A percentile compares a stretch with the other conserved stretches of the same genome.
These are phyloP conservation scores for Takashimella tepidaria DNA, from an alignment of 1,284 basidiomycete genomes.

Conservation along the genomic window DNA sequence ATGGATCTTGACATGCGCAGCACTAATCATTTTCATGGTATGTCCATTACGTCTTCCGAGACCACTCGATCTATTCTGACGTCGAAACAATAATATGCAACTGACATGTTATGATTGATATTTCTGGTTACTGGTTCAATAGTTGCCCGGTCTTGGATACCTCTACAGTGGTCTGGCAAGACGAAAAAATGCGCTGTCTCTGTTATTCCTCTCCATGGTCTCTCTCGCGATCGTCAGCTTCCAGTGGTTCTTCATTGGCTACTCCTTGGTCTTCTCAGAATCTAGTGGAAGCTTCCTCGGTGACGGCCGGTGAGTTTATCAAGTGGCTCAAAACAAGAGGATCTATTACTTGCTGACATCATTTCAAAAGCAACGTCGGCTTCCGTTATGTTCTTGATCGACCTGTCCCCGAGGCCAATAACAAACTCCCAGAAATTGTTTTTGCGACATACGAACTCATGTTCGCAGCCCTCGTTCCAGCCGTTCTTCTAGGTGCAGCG, in stretches of 20 bases:
- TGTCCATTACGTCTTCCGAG: conserved; percentile 12
- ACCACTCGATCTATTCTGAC: no score
- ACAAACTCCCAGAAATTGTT: conserved; percentile 53
- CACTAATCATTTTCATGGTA: conserved; percentile 61
- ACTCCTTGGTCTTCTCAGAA: conserved; percentile 72
- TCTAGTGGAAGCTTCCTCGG: conserved; percentile 61
- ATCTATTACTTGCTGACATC: not conserved
- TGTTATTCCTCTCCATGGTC: conserved; percentile 55
- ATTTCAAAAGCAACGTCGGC: conserved; percentile 48
- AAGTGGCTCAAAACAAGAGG: not conserved
- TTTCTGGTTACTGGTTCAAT: conserved; percentile 20
- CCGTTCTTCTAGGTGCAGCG: conserved; percentile 57
- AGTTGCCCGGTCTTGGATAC: conserved; percentile 64
- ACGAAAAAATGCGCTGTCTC: conserved; percentile 55
- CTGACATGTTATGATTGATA: not conserved
- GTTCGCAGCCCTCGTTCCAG: conserved; percentile 51
- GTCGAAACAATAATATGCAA: no score
- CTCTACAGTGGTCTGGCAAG: conserved; percentile 82
- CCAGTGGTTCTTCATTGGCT: conserved; percentile 86
- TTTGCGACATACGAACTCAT: conserved; percentile 79
- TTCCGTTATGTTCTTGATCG: conserved; percentile 64
- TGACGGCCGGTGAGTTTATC: conserved; percentile 49
- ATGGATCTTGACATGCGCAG: conserved; percentile 72
- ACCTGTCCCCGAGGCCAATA: conserved; percentile 62
- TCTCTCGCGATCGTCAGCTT: conserved; percentile 68